A percentile compares a stretch with the other conserved stretches of the same genome.
These are phyloP conservation scores for Yamadazyma dushanensis DNA, from an alignment of 1,139 yeast species.

Conservation along the genomic window DNA sequence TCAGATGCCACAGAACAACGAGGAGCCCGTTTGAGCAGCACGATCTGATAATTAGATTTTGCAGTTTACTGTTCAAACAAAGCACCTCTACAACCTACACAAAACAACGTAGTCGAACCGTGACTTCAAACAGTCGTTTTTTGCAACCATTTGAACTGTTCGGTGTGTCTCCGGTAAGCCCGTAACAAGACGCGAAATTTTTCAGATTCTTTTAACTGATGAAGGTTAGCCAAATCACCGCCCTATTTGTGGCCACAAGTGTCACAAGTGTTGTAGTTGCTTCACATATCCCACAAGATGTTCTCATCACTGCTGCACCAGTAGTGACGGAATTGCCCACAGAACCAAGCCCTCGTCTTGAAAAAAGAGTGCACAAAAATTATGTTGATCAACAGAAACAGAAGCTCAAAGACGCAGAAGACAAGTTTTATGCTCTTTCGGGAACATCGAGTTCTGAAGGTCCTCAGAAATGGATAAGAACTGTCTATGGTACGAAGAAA, in stretches of 20 bases:
- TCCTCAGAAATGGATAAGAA: conserved; percentile 73
- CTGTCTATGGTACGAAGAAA: conserved; percentile 53
- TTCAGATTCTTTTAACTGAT: conserved; percentile 1
- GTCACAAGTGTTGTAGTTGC: not conserved
- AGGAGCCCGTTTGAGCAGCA: conserved; percentile 7
- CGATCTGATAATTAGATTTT: conserved; percentile 2
- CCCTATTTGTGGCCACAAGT: not conserved
- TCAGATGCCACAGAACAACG: conserved; percentile 38
- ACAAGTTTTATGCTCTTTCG: conserved; percentile 1
- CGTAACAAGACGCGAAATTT: conserved; percentile 4
- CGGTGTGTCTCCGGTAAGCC: too few species aligned
- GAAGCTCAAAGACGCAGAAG: conserved; percentile 11
- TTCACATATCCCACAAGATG: not conserved
- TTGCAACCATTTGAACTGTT: too few species aligned
- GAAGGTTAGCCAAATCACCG: not conserved
- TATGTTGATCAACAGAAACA: conserved; percentile 35
- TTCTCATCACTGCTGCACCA: conserved; percentile 7
- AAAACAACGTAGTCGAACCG: too few species aligned
- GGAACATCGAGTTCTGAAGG: conserved; percentile 2
- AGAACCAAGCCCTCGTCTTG: conserved; percentile 25
- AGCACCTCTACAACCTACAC: not conserved
- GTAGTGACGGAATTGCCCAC: conserved; percentile 9
- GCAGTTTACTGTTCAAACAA: conserved; percentile 9
- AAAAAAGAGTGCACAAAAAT: conserved; percentile 33
- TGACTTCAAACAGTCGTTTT: too few species aligned